Evolutionary conservation across 768 basidiomycete genomes (phyloP), one percentile per base, ranked within the genome.

Genomic region (Gelatoporia subvermispora): DNA sequence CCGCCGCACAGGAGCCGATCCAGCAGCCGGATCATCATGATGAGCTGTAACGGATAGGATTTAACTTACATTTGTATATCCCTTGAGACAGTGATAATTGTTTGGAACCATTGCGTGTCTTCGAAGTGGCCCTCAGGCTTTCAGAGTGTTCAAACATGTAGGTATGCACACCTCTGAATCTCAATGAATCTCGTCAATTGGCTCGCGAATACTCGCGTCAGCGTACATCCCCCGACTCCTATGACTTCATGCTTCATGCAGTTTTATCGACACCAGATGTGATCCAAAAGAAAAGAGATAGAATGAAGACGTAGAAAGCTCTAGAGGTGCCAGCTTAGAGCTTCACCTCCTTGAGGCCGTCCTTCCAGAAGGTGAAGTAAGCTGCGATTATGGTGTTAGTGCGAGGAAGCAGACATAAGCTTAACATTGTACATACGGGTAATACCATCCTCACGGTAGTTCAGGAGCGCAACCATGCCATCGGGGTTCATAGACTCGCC

Each of bases 291-390:
- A 11, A 35, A 18, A 34, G 17, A 45, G 13, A 25, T 31, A 40
- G 22, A 13, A 20, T 31, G 47, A 25, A 25, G 25, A 7, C 18
- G n/a, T 10, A 25, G n/a, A 18, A 44, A 8, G 11, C 24, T n/a
- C 17, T 42, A 38, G 35, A 24, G 24, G 28, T 21, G 38, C 28
- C 23, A 31, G 28, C 43, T 63, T 60, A 92, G 54, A 84, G 75
- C 68, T 93, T 93, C 51, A 78, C 63, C 67, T 82, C 76, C 72
- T 93, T 91, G 56, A 93, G 68, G 35, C 96, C 95, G 69, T 97
- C 81, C 72, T 88, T 95, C 94, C 94, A 97, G 77, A 94, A 89
- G 25, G 85, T 93, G 68, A 95, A 81, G 67, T 88, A 94, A 43
- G 92, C 91, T 87, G 57, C 50, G 17, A 36, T 42, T 24, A 31